Base-by-base conservation (phyloP, 106 monocot genomes). In the Dactylorhiza incarnata region DNA sequence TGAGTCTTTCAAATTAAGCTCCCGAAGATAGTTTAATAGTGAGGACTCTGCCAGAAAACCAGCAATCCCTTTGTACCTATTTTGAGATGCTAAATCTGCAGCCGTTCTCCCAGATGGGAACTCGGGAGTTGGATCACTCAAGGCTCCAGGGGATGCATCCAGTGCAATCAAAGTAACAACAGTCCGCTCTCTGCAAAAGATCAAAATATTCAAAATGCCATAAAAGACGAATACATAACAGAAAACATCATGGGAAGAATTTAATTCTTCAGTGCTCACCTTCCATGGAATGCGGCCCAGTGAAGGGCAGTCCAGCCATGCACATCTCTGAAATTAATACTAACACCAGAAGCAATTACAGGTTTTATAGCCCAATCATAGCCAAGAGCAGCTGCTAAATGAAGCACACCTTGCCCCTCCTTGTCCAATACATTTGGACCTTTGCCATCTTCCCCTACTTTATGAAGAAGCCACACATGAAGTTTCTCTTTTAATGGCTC, bases 291-390 rank as follows among this genome's bases (percentile, higher is more conserved):
- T 48, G 96, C 96, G 4, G 93, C 93, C 96, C 96, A 97, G 71
- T 97, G 96, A 81, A 97, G 86, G 10, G 92, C 96, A 78, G 96
- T 97, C 96, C 93, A 92, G 12, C 96, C 96, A 86, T 75, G 91
- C 7, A 73, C 80, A 87, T 97, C 96, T 74, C 93, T 83, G 49
- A 97, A 93, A 48, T 92, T 91, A 37, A 92, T 87, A 70, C 74
- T 87, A 23, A 97, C 89, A 73, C 96, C 96, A 66, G 89, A 77
- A 81, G 78, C 75, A 53, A 89, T 54, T 51, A 70, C 89, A 13
- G 96, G 96, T 56, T 80, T 75, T 72, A 97, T 79, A 54, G 86
- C 96, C 96, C 96, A 97, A 80, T 93, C 84, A 84, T 87, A 91
- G 16, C 89, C 96, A 68, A 94, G 87, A 49, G 96, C 93, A 81